Evolutionary conservation across 2,329 filamentous ascomycete species (phyloP).

Genomic region (Monosporascus sp.): DNA sequence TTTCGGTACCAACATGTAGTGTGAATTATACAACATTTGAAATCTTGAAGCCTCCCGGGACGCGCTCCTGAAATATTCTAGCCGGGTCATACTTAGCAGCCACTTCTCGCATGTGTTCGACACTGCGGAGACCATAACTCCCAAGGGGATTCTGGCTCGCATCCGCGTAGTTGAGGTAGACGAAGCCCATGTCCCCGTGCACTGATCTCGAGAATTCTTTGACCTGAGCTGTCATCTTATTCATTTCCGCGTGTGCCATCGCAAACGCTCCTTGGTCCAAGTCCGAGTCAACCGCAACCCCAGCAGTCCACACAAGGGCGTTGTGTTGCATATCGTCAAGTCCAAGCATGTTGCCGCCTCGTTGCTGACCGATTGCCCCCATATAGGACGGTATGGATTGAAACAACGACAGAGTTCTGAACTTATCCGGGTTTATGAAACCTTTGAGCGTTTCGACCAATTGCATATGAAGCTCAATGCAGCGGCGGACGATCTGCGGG

Average conservation of each 20-base stretch:
- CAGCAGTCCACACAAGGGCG: conserved; percentile 15
- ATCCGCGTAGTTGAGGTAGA: conserved; percentile 30
- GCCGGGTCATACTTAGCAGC: conserved; percentile 24
- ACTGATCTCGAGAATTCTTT: conserved; percentile 16
- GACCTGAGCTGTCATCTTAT: conserved; percentile 9
- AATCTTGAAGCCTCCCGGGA: conserved; percentile 29
- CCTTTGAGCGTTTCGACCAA: conserved; percentile 11
- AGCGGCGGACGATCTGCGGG: conserved; percentile 10
- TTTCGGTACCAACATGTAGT: background rate
- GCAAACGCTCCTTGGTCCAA: conserved; percentile 6
- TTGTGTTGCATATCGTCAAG: conserved; percentile 15
- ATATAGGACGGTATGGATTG: conserved; percentile 19
- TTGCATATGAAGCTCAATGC: conserved; percentile 9
- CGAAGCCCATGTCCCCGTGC: conserved; percentile 18
- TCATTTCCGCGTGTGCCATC: conserved; percentile 11
- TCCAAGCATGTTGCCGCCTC: conserved; percentile 23
- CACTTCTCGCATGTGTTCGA: conserved; percentile 20
- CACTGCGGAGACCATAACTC: conserved; percentile 22
- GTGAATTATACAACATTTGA: conserved; percentile 8
- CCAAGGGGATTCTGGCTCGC: conserved; percentile 21
- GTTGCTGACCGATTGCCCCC: conserved; percentile 8
- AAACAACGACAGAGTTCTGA: conserved; percentile 13
- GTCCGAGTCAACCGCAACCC: conserved; percentile 9
- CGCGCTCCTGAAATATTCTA: conserved; percentile 23
- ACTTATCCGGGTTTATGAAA: conserved; percentile 12